A percentile compares a stretch with the other conserved stretches of the same genome.
Evolutionary conservation across 306 rosid species (phyloP).

Genomic region (Acacia crassicarpa): DNA sequence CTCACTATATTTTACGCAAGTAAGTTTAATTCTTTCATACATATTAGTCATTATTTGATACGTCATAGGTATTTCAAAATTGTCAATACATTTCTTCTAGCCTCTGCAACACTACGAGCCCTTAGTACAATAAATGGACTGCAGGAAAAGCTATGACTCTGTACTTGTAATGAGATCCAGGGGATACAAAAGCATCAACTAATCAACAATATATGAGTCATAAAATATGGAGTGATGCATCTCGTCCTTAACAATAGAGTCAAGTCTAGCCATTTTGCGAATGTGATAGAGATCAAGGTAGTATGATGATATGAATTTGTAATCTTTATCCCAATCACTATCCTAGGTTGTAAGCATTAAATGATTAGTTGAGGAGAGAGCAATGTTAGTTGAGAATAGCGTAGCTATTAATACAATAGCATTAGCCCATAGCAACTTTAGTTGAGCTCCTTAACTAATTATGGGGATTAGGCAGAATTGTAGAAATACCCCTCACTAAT

Average conservation of each 20-base stretch:
- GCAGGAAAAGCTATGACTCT: neutral
- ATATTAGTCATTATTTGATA: neutral
- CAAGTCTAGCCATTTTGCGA: conserved; percentile 1
- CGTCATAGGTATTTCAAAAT: neutral
- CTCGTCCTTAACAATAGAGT: conserved; percentile 19
- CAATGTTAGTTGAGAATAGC: too few relatives aligned
- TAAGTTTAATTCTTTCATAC: too few relatives aligned
- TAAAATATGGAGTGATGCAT: neutral
- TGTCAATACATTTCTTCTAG: neutral
- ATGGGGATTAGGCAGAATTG: too few relatives aligned
- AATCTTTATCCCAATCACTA: too few relatives aligned
- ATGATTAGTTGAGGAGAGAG: too few relatives aligned
- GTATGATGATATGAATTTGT: neutral
- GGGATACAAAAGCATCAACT: neutral
- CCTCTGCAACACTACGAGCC: neutral
- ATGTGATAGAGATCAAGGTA: neutral
- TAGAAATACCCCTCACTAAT: too few relatives aligned
- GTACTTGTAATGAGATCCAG: neutral
- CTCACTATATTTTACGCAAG: neutral
- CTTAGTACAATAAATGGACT: neutral
- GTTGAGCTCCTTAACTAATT: too few relatives aligned
- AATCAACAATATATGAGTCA: conserved; percentile 2
- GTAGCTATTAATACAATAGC: too few relatives aligned
- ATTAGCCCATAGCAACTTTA: too few relatives aligned
- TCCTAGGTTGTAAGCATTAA: too few relatives aligned